Percentiles rank a stretch among this genome's conserved stretches.
phyloP scores from a whole-genome alignment of 2,329 filamentous ascomycete genomes.

The Fonsecaea multimorphosa region DNA sequence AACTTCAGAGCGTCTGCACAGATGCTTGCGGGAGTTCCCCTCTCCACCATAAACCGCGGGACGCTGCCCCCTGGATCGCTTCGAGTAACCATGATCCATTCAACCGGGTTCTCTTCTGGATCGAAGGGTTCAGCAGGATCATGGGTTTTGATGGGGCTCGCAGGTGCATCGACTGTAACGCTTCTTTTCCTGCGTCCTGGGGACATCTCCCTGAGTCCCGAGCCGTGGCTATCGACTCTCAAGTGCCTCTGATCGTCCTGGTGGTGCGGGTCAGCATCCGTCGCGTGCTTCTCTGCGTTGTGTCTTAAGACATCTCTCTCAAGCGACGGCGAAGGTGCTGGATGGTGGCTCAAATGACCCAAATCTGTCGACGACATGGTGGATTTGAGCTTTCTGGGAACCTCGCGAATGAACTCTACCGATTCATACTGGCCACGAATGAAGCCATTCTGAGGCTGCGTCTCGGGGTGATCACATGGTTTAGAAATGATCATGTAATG shows the following conservation, averaged over 20 bases:
- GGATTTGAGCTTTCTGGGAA: conserved; percentile 63
- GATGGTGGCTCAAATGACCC: conserved; percentile 34
- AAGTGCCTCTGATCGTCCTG: conserved; percentile 25
- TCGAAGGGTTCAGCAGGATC: conserved; percentile 44
- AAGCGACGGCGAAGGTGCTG: conserved; percentile 41
- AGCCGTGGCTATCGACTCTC: conserved; percentile 24
- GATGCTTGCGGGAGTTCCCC: conserved; percentile 82
- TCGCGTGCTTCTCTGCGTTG: conserved; percentile 44
- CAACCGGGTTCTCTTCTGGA: conserved; percentile 69
- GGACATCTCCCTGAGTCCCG: conserved; percentile 27
- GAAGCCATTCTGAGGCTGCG: conserved; percentile 71
- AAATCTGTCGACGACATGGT: conserved; percentile 56
- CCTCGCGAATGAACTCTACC: conserved; percentile 86
- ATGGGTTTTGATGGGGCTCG: conserved; percentile 8
- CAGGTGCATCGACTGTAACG: conserved; percentile 31
- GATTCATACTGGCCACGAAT: conserved; percentile 89
- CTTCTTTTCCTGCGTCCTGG: conserved; percentile 31
- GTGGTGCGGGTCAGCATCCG: conserved; percentile 14
- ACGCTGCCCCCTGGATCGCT: conserved; percentile 89
- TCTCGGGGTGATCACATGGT: conserved; percentile 77
- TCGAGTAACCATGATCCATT: conserved; percentile 92
- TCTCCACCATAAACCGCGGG: conserved; percentile 88
- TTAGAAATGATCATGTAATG: conserved; percentile 89
- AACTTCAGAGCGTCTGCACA: conserved; percentile 81
- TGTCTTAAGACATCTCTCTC: conserved; percentile 54